Percentiles rank a stretch among this genome's conserved stretches.
phyloP scores from a whole-genome alignment of 495 filamentous ascomycete species.

The Xylaria longipes region DNA sequence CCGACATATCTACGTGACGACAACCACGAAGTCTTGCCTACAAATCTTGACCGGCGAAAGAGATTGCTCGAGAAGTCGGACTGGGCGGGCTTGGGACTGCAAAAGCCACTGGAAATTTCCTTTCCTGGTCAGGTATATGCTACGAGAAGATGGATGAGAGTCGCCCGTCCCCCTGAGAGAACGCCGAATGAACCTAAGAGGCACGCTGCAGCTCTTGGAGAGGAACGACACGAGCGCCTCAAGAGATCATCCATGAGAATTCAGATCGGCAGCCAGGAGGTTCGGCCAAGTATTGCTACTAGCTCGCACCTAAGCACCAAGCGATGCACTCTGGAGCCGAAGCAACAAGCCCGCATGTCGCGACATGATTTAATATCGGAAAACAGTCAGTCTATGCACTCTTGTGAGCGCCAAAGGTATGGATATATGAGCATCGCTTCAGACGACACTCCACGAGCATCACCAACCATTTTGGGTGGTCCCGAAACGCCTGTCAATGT shows the following conservation, averaged over 20 bases:
- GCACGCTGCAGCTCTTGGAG: background rate
- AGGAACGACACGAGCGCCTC: background rate
- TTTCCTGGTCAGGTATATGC: constrained; percentile 36
- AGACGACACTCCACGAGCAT: background rate
- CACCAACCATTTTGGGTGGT: background rate
- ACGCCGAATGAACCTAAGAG: constrained; percentile 5
- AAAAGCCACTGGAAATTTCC: constrained; percentile 38
- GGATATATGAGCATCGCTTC: background rate
- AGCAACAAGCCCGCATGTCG: constrained; percentile 3
- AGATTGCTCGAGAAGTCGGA: constrained; percentile 37
- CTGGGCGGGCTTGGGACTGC: constrained; percentile 39
- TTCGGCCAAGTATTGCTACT: constrained; percentile 31
- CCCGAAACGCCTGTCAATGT: constrained; percentile 32
- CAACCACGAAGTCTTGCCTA: background rate
- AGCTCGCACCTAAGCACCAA: constrained; percentile 26
- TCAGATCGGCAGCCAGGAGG: constrained; percentile 49
- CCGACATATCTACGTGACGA: background rate
- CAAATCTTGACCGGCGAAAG: constrained; percentile 31
- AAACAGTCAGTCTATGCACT: constrained; percentile 18
- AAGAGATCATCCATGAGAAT: constrained; percentile 33
- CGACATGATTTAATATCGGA: constrained; percentile 23
- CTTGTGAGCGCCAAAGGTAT: background rate
- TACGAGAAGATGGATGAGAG: constrained; percentile 32
- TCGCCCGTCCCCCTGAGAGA: constrained; percentile 20
- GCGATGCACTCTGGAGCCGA: constrained; percentile 21